phyloP scores from a whole-genome alignment of 441 rosid genomes.

The Erodium moschatum region DNA sequence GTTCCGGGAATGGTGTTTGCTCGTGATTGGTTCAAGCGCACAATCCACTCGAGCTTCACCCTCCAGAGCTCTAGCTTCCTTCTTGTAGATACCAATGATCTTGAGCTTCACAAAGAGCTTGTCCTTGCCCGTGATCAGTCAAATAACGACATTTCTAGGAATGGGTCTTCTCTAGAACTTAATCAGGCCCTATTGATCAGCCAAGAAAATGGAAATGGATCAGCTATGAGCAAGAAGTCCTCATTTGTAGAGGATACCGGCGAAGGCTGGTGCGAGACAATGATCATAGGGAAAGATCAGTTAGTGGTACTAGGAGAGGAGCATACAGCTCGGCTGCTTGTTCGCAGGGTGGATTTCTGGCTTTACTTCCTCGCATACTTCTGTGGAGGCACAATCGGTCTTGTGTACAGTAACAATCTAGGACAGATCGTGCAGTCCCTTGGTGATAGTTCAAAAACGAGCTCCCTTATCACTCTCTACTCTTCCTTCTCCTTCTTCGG shows the following conservation, averaged over 20 bases:
- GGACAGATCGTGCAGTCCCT: conserved; percentile 89
- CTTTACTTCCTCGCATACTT: conserved; percentile 66
- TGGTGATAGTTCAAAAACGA: conserved; percentile 46
- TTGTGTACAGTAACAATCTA: conserved; percentile 82
- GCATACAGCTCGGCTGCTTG: conserved; percentile 46
- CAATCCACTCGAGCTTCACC: conserved; percentile 54
- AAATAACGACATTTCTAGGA: conserved; percentile 28
- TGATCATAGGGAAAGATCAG: conserved; percentile 45
- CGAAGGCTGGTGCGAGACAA: not conserved
- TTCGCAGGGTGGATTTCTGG: conserved; percentile 79
- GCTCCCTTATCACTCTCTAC: conserved; percentile 71
- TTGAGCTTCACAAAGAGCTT: conserved; percentile 70
- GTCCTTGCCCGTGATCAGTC: conserved; percentile 2
- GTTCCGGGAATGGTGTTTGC: conserved; percentile 75
- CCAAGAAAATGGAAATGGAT: conserved; percentile 17
- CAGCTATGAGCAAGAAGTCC: no score
- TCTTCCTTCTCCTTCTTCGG: conserved; percentile 94
- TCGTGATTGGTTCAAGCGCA: conserved; percentile 56
- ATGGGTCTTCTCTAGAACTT: conserved; percentile 15
- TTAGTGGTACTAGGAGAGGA: conserved; percentile 65
- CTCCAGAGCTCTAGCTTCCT: conserved; percentile 53
- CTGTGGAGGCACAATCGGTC: conserved; percentile 93
- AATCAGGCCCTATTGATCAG: conserved; percentile 22
- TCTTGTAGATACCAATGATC: conserved; percentile 70
- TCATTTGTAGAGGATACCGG: no score